A percentile compares a stretch with the other conserved stretches of the same genome.
Evolutionary conservation across 2,329 filamentous ascomycete genomes (phyloP).

Genomic region (Aureobasidium sp.): DNA sequence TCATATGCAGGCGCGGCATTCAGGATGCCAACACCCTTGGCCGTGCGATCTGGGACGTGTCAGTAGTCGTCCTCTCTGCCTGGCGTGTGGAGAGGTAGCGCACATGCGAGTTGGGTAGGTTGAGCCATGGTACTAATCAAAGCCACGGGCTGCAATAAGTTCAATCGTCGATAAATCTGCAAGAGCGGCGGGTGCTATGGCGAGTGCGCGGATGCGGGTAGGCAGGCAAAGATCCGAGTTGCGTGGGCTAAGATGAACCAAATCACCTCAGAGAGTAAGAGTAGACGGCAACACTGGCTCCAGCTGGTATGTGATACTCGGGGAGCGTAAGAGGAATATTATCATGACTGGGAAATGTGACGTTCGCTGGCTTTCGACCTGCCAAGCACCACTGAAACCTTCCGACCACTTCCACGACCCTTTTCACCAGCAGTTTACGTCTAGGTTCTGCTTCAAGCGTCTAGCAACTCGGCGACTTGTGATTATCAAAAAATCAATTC

Average conservation of each 20-base stretch:
- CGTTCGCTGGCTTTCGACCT: neutral
- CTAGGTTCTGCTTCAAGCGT: neutral
- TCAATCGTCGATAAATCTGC: constrained; percentile 1
- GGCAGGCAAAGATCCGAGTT: constrained; percentile 14
- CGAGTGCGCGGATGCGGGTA: neutral
- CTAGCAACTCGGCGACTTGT: neutral
- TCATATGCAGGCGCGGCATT: constrained; percentile 87
- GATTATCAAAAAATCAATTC: neutral
- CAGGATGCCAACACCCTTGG: constrained; percentile 91
- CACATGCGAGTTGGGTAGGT: constrained; percentile 88
- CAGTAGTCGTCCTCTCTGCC: neutral
- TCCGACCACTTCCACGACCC: neutral
- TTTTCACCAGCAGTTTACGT: neutral
- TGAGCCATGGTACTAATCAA: constrained; percentile 76
- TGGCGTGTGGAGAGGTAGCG: constrained; percentile 25
- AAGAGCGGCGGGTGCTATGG: constrained; percentile 3
- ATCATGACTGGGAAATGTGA: neutral
- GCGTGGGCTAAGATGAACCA: constrained; percentile 14
- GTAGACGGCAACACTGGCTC: constrained; percentile 14
- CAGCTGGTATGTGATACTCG: constrained; percentile 13
- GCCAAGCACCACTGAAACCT: constrained; percentile 1
- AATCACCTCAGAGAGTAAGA: constrained; percentile 12
- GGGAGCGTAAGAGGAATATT: neutral
- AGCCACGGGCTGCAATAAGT: constrained; percentile 15
- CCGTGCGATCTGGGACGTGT: constrained; percentile 63